Percentiles rank a stretch among this genome's conserved stretches.
Conservation (phyloP, 2,329 filamentous ascomycete species). For the Fusarium sterilihyphosum region DNA sequence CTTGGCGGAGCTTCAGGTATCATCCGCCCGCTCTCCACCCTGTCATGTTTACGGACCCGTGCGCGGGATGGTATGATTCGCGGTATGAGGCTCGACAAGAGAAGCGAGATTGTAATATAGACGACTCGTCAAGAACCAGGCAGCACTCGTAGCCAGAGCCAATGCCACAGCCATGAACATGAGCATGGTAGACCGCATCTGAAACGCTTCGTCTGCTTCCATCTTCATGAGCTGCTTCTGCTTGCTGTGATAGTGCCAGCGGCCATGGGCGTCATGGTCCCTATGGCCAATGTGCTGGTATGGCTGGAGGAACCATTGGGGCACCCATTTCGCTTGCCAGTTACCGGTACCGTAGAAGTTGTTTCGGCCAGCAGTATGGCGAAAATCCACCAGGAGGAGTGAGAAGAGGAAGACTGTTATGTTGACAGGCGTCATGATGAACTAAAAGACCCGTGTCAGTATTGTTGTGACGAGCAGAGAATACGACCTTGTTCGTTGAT, state of each 20-base stretch:
- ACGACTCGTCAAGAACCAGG: slow-evolving; percentile 29
- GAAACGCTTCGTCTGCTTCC: slow-evolving; percentile 72
- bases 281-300: slow-evolving; percentile 47
- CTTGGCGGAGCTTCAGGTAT: background rate
- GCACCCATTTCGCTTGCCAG: slow-evolving; percentile 40
- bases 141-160: slow-evolving; percentile 11
- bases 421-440: slow-evolving; percentile 69
- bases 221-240: slow-evolving; percentile 69
- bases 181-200: slow-evolving; percentile 65
- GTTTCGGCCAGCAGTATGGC: slow-evolving; percentile 62
- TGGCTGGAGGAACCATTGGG: slow-evolving; percentile 47
- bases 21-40: background rate
- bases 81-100: slow-evolving; percentile 8
- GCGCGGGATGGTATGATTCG: slow-evolving; percentile 17
- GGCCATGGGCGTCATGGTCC: slow-evolving; percentile 38
- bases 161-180: slow-evolving; percentile 54
- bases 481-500: background rate
- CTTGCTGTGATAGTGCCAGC: slow-evolving; percentile 64
- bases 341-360: slow-evolving; percentile 47
- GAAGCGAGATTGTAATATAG: slow-evolving; percentile 21
- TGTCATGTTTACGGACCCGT: slow-evolving; percentile 3
- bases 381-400: slow-evolving; percentile 69
- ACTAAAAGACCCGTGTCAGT: slow-evolving; percentile 43
- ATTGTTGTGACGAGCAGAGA: background rate
- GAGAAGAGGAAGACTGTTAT: slow-evolving; percentile 73